Evolutionary conservation across 2,329 filamentous ascomycete genomes (phyloP), one percentile per base, ranked within the genome.

Genomic region (Botrytis squamosa): DNA sequence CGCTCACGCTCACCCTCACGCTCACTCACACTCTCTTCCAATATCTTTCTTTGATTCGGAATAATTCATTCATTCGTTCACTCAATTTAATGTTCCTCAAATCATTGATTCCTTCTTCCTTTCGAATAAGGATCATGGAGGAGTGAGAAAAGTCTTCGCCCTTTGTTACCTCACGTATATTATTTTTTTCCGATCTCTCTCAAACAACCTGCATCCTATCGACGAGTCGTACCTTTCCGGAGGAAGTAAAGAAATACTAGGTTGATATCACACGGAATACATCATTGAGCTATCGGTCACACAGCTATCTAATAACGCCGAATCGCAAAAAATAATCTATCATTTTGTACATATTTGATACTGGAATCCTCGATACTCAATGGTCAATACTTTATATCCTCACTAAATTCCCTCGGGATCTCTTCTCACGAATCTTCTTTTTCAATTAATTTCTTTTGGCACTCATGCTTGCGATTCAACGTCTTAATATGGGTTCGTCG

Each of bases 401-500:
- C 29, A 36, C 10, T 49, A 36, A 36, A 14, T 18, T 25, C 42
- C 14, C 33, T 49, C n/a, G 29, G 12, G 10, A 67, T 20, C 36
- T 55, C 46, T 22, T 55, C 16, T 40, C 22, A 55, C 44, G 29
- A 38, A n/a, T 52, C 1, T 20, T 67, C 64, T 38, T 38, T 20
- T n/a, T 18, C 25, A 16, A 22, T 29, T 40, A 64, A 64, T 40
- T 29, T 67, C 52, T 49, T 55, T 55, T 40, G 55, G 52, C 55
- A 59, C 70, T 82, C 85, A 89, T 89, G 88, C 86, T 88, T 80
- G 86, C 85, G 79, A 82, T 87, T 83, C 85, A 86, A 81, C 85
- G 82, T 85, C 85, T 76, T 81, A 88, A 84, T 81, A 90, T 90
- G 88, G 87, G 84, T 86, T 87, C 87, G 83, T 85, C 84, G 83